phyloP scores from a whole-genome alignment of 768 basidiomycete genomes.

The Tylopilus plumbeoviolaceoides region DNA sequence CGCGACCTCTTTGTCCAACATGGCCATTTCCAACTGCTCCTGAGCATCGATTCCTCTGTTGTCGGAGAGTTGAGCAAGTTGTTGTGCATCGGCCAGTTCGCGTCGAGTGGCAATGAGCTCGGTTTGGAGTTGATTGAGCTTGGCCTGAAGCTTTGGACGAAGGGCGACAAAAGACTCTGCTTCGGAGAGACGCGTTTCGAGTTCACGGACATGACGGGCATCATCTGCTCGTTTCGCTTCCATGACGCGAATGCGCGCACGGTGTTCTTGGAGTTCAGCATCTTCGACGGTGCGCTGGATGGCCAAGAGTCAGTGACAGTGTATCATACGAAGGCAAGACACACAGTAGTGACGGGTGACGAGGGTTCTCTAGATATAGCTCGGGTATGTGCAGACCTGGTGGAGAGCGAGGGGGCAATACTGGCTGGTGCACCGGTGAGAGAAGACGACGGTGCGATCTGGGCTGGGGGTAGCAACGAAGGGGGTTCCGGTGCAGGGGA shows the following conservation, averaged over 20 bases:
- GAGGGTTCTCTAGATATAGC: conserved; percentile 26
- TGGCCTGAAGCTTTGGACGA: conserved; percentile 88
- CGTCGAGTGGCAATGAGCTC: conserved; percentile 75
- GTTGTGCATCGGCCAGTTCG: conserved; percentile 70
- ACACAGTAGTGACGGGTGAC: conserved; percentile 22
- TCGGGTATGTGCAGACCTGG: conserved; percentile 10
- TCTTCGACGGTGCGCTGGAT: conserved; percentile 41
- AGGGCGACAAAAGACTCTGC: conserved; percentile 80
- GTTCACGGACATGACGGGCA: conserved; percentile 73
- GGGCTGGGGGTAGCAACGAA: conserved; percentile 9
- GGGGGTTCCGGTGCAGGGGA: conserved; percentile 14
- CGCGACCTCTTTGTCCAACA: conserved; percentile 94
- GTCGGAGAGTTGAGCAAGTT: conserved; percentile 70
- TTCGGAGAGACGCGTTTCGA: conserved; percentile 81
- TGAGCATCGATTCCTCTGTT: conserved; percentile 68
- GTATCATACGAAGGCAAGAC: conserved; percentile 1
- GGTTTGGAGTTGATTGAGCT: conserved; percentile 74
- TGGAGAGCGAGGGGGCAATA: conserved; percentile 2
- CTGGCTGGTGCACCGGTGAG: conserved; percentile 5
- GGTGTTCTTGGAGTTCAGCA: conserved; percentile 71
- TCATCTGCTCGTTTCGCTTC: conserved; percentile 89
- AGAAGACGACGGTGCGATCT: conserved; percentile 16
- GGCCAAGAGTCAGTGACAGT: conserved; percentile 7
- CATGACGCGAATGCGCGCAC: conserved; percentile 76
- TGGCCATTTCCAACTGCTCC: conserved; percentile 92